Percentiles rank a stretch among this genome's conserved stretches.
Evolutionary conservation across 495 filamentous ascomycete species (phyloP).

Genomic region (Hypoxylon fragiforme): DNA sequence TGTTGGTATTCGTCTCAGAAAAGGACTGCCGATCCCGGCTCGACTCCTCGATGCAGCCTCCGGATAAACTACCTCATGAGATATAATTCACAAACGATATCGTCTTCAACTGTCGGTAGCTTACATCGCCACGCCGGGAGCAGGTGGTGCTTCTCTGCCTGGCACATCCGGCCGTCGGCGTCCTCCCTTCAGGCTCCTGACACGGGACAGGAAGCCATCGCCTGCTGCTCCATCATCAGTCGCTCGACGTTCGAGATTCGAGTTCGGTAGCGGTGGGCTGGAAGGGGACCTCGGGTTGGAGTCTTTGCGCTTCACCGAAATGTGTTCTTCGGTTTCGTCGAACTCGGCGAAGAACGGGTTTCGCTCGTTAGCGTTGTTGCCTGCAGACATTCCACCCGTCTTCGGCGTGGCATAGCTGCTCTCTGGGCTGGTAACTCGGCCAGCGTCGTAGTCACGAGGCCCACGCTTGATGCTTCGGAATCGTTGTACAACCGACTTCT

Average conservation of each 20-base stretch:
- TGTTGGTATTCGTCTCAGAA: constrained; percentile 6
- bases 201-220: constrained; percentile 76
- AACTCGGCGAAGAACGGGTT: constrained; percentile 93
- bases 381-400: constrained; percentile 27
- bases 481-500: constrained; percentile 90
- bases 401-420: constrained; percentile 44
- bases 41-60: not conserved
- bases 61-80: constrained; percentile 13
- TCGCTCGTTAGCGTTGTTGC: constrained; percentile 46
- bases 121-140: constrained; percentile 32
- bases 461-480: constrained; percentile 68
- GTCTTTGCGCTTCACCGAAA: constrained; percentile 46
- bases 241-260: constrained; percentile 65
- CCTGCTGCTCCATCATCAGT: constrained; percentile 66
- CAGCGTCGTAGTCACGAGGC: constrained; percentile 54
- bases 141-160: constrained; percentile 30
- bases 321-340: constrained; percentile 51
- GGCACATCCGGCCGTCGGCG: constrained; percentile 43
- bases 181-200: constrained; percentile 81
- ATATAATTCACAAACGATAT: constrained; percentile 24
- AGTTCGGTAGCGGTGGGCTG: constrained; percentile 58
- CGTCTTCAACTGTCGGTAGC: not conserved
- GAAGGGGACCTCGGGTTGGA: constrained; percentile 58
- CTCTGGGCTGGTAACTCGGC: constrained; percentile 57
- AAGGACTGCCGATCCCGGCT: constrained; percentile 8